A percentile compares a stretch with the other conserved stretches of the same genome.
phyloP scores from a whole-genome alignment of 164 flowering plant genomes.

The Saururus chinensis region DNA sequence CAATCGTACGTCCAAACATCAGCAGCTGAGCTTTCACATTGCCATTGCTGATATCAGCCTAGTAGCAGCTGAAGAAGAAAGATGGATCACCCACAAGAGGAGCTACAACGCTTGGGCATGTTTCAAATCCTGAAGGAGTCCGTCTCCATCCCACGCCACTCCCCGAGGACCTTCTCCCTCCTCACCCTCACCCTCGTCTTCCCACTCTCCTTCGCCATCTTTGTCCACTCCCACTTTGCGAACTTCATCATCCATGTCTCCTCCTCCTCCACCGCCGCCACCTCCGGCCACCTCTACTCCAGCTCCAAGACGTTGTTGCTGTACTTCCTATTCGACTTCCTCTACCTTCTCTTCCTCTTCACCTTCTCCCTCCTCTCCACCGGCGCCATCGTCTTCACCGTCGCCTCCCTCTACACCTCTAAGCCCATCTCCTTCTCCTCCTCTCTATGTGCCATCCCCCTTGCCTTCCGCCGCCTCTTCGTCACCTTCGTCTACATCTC shows the following conservation, averaged over 20 bases:
- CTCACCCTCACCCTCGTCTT: slow-evolving; percentile 75
- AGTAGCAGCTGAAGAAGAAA: too few species aligned
- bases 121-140: slow-evolving; percentile 52
- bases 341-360: slow-evolving; percentile 73
- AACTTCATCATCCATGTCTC: slow-evolving; percentile 29
- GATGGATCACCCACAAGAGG: slow-evolving; percentile 32
- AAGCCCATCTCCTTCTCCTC: slow-evolving; percentile 69
- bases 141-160: slow-evolving; percentile 43
- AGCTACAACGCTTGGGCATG: slow-evolving; percentile 51
- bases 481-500: slow-evolving; percentile 59
- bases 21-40: too few species aligned
- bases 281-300: slow-evolving; percentile 26
- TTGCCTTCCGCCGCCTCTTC: slow-evolving; percentile 62
- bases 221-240: slow-evolving; percentile 73
- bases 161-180: slow-evolving; percentile 58
- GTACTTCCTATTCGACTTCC: slow-evolving; percentile 39
- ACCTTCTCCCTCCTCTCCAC: slow-evolving; percentile 95
- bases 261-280: slow-evolving; percentile 20
- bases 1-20: too few species aligned
- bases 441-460: slow-evolving; percentile 64
- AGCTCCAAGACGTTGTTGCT: neutral
- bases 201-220: slow-evolving; percentile 85
- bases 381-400: slow-evolving; percentile 90
- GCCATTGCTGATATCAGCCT: too few species aligned
- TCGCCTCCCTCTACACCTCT: slow-evolving; percentile 78